Percentiles rank a stretch among this genome's conserved stretches.
phyloP scores from a whole-genome alignment of 2,329 filamentous ascomycete species.

The Aspergillus fumigatus region DNA sequence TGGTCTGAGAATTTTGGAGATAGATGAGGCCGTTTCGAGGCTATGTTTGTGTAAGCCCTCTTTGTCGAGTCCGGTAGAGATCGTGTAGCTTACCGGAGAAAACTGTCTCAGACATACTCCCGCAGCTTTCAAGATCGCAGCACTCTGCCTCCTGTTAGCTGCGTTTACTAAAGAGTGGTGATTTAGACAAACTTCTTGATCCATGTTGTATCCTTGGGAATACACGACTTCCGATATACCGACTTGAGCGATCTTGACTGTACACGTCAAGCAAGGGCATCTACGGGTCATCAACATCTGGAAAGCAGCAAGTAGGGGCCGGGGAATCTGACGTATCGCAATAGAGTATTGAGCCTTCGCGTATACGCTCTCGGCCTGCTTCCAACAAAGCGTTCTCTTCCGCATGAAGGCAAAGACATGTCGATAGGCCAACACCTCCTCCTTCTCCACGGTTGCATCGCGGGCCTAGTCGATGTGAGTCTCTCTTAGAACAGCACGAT shows the following conservation, averaged over 20 bases:
- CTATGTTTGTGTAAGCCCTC: constrained; percentile 33
- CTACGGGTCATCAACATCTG: constrained; percentile 26
- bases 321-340: constrained; percentile 64
- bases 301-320: not conserved
- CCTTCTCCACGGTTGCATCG: constrained; percentile 75
- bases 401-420: constrained; percentile 94
- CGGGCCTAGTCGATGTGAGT: constrained; percentile 37
- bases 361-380: constrained; percentile 84
- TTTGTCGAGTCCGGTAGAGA: constrained; percentile 1
- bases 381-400: constrained; percentile 97
- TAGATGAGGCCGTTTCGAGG: constrained; percentile 62
- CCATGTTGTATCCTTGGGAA: constrained; percentile 91
- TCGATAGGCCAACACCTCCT: constrained; percentile 69
- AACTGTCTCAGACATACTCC: constrained; percentile 86
- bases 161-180: not conserved
- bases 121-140: constrained; percentile 74
- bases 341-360: constrained; percentile 78
- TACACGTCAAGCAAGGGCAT: constrained; percentile 94
- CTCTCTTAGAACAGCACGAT: not conserved
- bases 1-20: constrained; percentile 43
- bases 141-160: constrained; percentile 49
- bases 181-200: constrained; percentile 54
- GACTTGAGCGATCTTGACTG: constrained; percentile 96
- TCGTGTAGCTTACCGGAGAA: constrained; percentile 57
- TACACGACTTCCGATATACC: constrained; percentile 96